phyloP scores from a whole-genome alignment of 495 filamentous ascomycete species.

The Chlorociboria aeruginascens region DNA sequence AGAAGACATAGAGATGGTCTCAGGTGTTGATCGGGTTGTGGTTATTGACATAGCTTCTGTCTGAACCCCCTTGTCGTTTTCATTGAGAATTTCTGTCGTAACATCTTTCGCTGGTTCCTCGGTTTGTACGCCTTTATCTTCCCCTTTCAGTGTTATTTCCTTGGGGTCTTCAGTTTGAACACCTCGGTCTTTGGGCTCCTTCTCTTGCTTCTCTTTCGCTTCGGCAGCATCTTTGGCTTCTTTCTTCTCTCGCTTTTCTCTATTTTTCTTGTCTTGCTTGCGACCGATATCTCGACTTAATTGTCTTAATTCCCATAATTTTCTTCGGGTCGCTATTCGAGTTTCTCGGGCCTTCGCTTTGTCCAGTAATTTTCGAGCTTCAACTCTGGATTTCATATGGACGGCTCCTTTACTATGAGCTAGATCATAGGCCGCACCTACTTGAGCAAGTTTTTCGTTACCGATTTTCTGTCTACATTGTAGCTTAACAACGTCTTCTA shows the following conservation, averaged over 20 bases:
- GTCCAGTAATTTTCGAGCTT: conserved; percentile 2
- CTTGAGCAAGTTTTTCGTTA: conserved; percentile 61
- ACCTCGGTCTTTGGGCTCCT: conserved; percentile 9
- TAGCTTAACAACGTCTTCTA: conserved; percentile 52
- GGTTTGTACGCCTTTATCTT: conserved; percentile 14
- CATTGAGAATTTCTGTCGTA: conserved; percentile 1
- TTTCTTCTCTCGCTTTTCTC: conserved; percentile 14
- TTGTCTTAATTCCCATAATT: conserved; percentile 16
- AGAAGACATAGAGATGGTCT: conserved; percentile 1
- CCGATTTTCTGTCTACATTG: conserved; percentile 39
- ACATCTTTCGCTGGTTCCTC: not conserved
- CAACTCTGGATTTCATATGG: conserved; percentile 6
- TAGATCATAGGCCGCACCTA: conserved; percentile 73
- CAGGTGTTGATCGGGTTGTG: not conserved
- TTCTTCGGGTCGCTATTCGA: conserved; percentile 10
- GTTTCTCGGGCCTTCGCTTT: conserved; percentile 11
- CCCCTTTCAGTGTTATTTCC: conserved; percentile 1
- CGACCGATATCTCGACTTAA: conserved; percentile 8
- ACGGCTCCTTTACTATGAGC: conserved; percentile 53
- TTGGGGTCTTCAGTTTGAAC: conserved; percentile 14
- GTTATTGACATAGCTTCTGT: conserved; percentile 7
- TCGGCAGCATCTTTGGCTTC: conserved; percentile 2
- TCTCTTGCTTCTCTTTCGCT: conserved; percentile 8
- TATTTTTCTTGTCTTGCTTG: conserved; percentile 20
- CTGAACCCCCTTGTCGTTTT: conserved; percentile 12